Evolutionary conservation across 2,329 filamentous ascomycete genomes (phyloP), one percentile per base, ranked within the genome.

Genomic region (Talaromyces sp.): DNA sequence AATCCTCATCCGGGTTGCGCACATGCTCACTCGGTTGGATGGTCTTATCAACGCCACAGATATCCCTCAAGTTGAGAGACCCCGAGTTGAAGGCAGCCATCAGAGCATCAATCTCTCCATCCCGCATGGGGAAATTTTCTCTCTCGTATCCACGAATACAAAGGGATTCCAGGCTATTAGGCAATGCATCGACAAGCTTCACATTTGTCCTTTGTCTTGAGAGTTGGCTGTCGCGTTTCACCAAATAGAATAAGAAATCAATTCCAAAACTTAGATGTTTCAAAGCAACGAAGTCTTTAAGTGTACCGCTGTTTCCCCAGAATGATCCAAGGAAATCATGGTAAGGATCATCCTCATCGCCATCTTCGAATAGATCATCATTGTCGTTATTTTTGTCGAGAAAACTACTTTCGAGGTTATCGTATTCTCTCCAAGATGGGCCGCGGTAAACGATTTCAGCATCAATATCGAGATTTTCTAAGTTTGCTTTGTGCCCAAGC

Each of bases 381-480:
- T n/a, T n/a, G n/a, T n/a, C n/a, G n/a, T n/a, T n/a, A n/a, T n/a
- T n/a, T n/a, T n/a, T n/a, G n/a, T n/a, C n/a, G n/a, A n/a, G n/a
- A n/a, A n/a, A n/a, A n/a, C n/a, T n/a, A n/a, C n/a, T n/a, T n/a
- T n/a, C n/a, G n/a, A n/a, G n/a, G n/a, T 32, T 32, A 7, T 32
- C 6, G 3, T 3, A 3, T 32, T 32, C 2, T 14, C 30, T 32
- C 30, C 30, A 32, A 3, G 10, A 32, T 32, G 30, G 14, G 30
- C 30, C 30, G 3, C 20, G 2, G 6, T 11, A 14, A 32, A 9
- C 19, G 7, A 37, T 39, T 16, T 51, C 51, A 10, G 41, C 29
- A 36, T 61, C 45, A 7, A 61, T 7, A 44, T 61, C 42, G 10
- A 61, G 36, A 4, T 49, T 40, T 20, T 60, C 54, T 11, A 61